phyloP scores from a whole-genome alignment of 306 rosid genomes.

The Luffa aegyptiaca region DNA sequence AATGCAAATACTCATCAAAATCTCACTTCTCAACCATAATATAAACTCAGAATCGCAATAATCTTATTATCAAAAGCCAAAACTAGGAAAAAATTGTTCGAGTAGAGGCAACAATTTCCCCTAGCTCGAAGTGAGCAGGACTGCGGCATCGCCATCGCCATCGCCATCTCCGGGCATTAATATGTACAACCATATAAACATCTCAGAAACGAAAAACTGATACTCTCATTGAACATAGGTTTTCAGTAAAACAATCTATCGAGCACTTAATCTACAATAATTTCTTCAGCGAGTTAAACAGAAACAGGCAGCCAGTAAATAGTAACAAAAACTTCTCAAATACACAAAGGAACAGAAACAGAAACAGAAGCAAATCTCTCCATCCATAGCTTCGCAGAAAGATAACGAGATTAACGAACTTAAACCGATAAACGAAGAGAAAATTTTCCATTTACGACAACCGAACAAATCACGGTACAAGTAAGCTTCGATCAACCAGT shows the following conservation, averaged over 20 bases:
- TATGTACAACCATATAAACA: background rate
- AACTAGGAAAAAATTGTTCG: background rate
- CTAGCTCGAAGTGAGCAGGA: background rate
- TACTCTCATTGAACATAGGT: background rate
- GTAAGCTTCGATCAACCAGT: background rate
- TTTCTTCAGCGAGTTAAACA: background rate
- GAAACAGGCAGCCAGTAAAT: background rate
- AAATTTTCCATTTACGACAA: background rate
- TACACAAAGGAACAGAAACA: background rate
- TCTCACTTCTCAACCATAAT: background rate
- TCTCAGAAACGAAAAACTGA: background rate
- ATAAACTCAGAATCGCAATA: background rate
- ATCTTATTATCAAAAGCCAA: background rate
- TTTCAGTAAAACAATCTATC: background rate
- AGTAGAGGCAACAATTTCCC: background rate
- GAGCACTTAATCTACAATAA: background rate
- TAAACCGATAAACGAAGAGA: background rate
- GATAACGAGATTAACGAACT: background rate
- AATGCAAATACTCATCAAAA: background rate
- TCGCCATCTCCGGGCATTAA: background rate
- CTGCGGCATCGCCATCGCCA: no score
- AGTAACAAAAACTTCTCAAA: background rate
- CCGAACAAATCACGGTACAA: background rate
- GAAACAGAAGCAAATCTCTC: background rate
- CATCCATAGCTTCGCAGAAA: background rate